These are phyloP conservation scores for Uncinocarpus reesii DNA, from an alignment of 2,329 filamentous ascomycete species.

Conservation along the genomic window DNA sequence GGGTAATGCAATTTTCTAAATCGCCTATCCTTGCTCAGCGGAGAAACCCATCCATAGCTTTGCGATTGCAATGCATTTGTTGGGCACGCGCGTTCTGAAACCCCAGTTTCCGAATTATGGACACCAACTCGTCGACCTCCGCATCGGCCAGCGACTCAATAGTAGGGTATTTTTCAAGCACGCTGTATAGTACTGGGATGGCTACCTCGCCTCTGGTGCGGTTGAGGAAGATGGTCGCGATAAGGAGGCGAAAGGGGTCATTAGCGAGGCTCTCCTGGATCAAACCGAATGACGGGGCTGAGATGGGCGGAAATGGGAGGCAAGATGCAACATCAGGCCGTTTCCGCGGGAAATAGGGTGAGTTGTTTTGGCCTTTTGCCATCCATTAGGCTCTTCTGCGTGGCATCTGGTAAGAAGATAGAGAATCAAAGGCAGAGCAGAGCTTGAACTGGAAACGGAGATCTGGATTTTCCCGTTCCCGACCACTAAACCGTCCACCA, in stretches of 20 bases:
- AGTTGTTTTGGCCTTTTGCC: slow-evolving; percentile 26
- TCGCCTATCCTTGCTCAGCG: slow-evolving; percentile 50
- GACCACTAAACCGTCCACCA: too few species aligned
- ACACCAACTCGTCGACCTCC: slow-evolving; percentile 46
- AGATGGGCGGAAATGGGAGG: slow-evolving; percentile 56
- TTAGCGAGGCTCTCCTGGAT: slow-evolving; percentile 70
- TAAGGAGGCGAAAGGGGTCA: slow-evolving; percentile 67
- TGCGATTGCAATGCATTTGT: slow-evolving; percentile 60
- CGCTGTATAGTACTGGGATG: slow-evolving; percentile 61
- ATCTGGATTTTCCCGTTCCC: not conserved
- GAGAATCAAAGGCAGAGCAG: not conserved
- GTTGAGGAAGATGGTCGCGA: slow-evolving; percentile 77
- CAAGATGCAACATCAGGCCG: slow-evolving; percentile 32
- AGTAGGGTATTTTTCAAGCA: slow-evolving; percentile 60
- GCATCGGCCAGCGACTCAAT: slow-evolving; percentile 52
- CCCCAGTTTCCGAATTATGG: slow-evolving; percentile 59
- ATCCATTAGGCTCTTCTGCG: slow-evolving; percentile 6
- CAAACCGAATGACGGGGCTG: slow-evolving; percentile 57
- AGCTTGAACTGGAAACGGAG: not conserved
- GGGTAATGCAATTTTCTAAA: slow-evolving; percentile 51
- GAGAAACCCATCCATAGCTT: slow-evolving; percentile 54
- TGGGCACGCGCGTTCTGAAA: slow-evolving; percentile 58
- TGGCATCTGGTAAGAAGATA: not conserved
- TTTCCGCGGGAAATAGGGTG: slow-evolving; percentile 35
- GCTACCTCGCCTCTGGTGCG: slow-evolving; percentile 64